Conservation (phyloP, 2,329 filamentous ascomycete species). For the Calonectria henricotiae region DNA sequence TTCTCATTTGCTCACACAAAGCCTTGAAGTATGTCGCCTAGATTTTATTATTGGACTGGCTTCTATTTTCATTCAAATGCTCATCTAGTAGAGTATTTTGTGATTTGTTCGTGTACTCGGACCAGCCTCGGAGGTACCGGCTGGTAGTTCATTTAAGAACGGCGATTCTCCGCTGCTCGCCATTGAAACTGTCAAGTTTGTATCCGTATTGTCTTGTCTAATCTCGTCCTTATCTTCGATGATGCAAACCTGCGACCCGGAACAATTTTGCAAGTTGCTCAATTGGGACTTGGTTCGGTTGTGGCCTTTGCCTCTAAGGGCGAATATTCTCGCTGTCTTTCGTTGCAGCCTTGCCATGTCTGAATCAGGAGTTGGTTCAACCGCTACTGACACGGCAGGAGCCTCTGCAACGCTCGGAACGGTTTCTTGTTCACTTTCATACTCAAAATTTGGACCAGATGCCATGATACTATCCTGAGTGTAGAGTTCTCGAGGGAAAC, state of each 20-base stretch:
- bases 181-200: not conserved
- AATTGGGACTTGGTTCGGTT: slow-evolving; percentile 1
- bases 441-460: not conserved
- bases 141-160: not conserved
- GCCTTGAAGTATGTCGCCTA: too few species aligned
- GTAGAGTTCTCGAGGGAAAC: slow-evolving; percentile 18
- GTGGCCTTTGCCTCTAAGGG: not conserved
- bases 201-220: not conserved
- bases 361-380: not conserved
- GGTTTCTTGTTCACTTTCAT: not conserved
- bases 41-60: too few species aligned
- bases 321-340: not conserved
- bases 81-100: not conserved
- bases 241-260: not conserved
- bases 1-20: too few species aligned
- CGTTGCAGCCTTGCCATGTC: not conserved
- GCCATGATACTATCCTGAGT: not conserved
- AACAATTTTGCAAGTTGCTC: not conserved
- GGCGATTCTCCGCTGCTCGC: not conserved
- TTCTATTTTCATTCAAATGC: not conserved
- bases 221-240: not conserved
- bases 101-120: not conserved
- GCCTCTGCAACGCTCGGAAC: not conserved
- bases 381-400: not conserved
- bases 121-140: not conserved